Percentiles rank a stretch among this genome's conserved stretches.
Conservation (phyloP, 2,329 filamentous ascomycete genomes). For the Boeremia exigua region DNA sequence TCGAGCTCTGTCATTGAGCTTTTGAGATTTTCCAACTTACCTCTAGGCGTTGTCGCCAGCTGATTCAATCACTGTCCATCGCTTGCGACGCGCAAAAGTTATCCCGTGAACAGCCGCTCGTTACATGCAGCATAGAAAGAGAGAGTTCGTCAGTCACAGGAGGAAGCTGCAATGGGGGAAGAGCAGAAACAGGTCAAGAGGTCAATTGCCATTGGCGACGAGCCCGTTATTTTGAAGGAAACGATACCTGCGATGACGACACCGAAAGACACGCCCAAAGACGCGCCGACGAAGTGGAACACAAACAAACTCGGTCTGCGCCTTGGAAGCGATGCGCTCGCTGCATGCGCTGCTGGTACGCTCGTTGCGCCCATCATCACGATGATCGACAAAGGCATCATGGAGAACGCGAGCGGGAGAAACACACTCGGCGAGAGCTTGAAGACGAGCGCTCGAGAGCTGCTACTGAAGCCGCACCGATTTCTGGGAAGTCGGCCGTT, state of each 20-base stretch:
- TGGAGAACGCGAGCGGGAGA: constrained; percentile 79
- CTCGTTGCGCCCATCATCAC: constrained; percentile 85
- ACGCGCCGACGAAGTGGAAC: constrained; percentile 65
- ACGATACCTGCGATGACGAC: background rate
- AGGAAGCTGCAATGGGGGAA: constrained; percentile 43
- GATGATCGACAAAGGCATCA: constrained; percentile 82
- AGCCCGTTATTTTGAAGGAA: constrained; percentile 6
- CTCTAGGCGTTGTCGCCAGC: background rate
- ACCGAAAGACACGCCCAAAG: background rate
- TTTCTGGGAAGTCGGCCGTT: constrained; percentile 71
- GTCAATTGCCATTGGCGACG: constrained; percentile 2
- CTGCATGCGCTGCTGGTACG: constrained; percentile 73
- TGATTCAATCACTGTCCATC: background rate
- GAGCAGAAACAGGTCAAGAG: constrained; percentile 4
- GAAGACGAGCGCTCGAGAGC: constrained; percentile 61
- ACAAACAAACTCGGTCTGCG: constrained; percentile 73
- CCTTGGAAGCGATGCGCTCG: constrained; percentile 70
- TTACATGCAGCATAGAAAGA: constrained; percentile 41
- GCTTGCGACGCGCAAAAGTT: background rate
- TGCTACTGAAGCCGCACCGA: constrained; percentile 66
- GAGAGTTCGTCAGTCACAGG: constrained; percentile 34
- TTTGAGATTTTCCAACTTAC: background rate
- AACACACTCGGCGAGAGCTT: constrained; percentile 66
- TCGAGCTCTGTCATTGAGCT: background rate
- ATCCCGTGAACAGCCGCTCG: background rate